Conservation (phyloP, 495 filamentous ascomycete species). For the Talaromyces wortmannii region DNA sequence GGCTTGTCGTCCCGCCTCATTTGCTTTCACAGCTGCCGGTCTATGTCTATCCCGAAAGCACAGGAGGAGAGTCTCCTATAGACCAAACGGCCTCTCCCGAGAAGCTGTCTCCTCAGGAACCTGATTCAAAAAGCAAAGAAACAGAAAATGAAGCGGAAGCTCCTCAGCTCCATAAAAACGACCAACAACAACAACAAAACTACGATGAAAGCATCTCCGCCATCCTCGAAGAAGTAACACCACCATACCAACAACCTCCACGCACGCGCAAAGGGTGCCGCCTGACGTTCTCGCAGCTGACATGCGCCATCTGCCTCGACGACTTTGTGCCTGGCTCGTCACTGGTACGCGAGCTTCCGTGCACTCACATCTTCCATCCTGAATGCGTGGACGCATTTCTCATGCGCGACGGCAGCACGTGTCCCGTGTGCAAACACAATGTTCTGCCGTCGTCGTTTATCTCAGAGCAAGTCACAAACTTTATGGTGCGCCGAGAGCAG, state of each 20-base stretch:
- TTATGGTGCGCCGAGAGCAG: constrained; percentile 71
- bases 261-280: neutral
- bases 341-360: constrained; percentile 75
- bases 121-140: neutral
- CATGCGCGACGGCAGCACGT: constrained; percentile 62
- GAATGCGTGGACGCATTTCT: constrained; percentile 83
- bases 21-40: constrained; percentile 65
- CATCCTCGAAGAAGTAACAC: constrained; percentile 11
- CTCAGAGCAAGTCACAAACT: constrained; percentile 65
- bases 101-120: neutral
- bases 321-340: constrained; percentile 62
- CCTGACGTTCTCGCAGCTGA: constrained; percentile 56
- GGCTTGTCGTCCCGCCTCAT: constrained; percentile 60
- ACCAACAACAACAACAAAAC: neutral
- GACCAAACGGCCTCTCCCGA: neutral
- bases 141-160: neutral
- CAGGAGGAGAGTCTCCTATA: neutral
- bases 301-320: constrained; percentile 81
- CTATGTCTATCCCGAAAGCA: constrained; percentile 55
- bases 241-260: constrained; percentile 23
- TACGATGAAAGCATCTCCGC: constrained; percentile 11
- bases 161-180: no score
- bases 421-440: constrained; percentile 79
- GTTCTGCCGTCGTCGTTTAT: constrained; percentile 63
- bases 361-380: constrained; percentile 86